These are phyloP conservation scores for Pleurozium schreberi DNA, from an alignment of 225 moss, liverwort and hornwort genomes.

Conservation along the genomic window DNA sequence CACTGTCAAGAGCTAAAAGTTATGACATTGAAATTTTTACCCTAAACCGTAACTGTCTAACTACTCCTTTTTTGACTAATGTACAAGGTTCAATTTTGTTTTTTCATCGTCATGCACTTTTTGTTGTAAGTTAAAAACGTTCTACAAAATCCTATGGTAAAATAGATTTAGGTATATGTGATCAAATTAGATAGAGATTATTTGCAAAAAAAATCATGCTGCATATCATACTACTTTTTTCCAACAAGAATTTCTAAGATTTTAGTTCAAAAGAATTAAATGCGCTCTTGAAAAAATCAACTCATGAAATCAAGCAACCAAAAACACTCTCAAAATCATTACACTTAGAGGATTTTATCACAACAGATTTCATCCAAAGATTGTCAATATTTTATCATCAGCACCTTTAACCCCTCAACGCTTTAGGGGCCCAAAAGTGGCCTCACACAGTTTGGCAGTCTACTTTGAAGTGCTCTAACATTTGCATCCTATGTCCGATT, in stretches of 20 bases:
- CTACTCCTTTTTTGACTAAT: background rate
- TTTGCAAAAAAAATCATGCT: background rate
- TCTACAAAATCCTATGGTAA: background rate
- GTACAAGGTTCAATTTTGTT: background rate
- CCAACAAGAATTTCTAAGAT: background rate
- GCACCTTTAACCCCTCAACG: no score
- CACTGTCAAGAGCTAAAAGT: background rate
- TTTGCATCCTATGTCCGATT: no score
- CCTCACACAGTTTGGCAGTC: no score
- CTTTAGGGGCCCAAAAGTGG: no score
- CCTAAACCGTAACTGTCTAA: background rate
- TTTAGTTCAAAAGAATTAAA: background rate
- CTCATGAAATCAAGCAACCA: background rate
- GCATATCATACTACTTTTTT: background rate
- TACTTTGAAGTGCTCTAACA: no score
- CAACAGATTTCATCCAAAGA: fast-evolving
- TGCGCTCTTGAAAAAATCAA: background rate
- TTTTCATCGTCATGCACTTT: background rate
- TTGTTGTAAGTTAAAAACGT: background rate
- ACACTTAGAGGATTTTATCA: background rate
- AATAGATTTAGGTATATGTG: background rate
- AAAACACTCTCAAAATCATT: background rate
- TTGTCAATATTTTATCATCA: no score
- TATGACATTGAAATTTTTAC: background rate
- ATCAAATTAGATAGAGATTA: background rate